Evolutionary conservation across 192 early-diverging fungal species (phyloP).

Genomic region (Chytriomyces sp.): DNA sequence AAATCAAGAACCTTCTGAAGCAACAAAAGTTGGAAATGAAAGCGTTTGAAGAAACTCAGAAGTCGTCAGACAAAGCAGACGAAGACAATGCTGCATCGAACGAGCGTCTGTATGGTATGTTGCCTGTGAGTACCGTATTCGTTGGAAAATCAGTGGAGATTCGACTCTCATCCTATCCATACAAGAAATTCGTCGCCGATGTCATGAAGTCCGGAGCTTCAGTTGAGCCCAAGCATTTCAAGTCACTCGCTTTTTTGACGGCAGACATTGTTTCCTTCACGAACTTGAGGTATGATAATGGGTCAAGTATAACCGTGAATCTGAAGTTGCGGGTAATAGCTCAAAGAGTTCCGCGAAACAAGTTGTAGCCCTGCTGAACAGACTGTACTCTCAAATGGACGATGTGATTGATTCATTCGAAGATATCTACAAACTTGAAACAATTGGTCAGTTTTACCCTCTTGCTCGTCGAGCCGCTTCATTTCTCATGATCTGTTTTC

Average conservation of each 20-base stretch:
- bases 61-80: constrained; percentile 39
- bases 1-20: constrained; percentile 38
- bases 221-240: constrained; percentile 41
- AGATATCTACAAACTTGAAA: constrained; percentile 52
- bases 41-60: constrained; percentile 41
- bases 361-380: constrained; percentile 48
- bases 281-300: constrained; percentile 35
- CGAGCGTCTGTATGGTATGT: constrained; percentile 48
- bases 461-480: neutral
- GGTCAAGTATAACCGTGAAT: neutral
- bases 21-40: constrained; percentile 52
- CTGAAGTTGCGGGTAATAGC: neutral
- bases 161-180: neutral
- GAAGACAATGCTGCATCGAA: constrained; percentile 49
- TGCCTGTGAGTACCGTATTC: constrained; percentile 28
- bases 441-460: constrained; percentile 33
- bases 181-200: constrained; percentile 44
- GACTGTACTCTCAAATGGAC: constrained; percentile 50
- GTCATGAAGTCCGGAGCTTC: constrained; percentile 46
- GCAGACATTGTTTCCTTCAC: constrained; percentile 53
- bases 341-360: constrained; percentile 39
- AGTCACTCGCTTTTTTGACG: constrained; percentile 41
- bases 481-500: neutral
- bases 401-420: constrained; percentile 44
- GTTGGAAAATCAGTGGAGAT: neutral